Base-by-base conservation (phyloP, 768 basidiomycete genomes). In the Pisolithus microcarpus region DNA sequence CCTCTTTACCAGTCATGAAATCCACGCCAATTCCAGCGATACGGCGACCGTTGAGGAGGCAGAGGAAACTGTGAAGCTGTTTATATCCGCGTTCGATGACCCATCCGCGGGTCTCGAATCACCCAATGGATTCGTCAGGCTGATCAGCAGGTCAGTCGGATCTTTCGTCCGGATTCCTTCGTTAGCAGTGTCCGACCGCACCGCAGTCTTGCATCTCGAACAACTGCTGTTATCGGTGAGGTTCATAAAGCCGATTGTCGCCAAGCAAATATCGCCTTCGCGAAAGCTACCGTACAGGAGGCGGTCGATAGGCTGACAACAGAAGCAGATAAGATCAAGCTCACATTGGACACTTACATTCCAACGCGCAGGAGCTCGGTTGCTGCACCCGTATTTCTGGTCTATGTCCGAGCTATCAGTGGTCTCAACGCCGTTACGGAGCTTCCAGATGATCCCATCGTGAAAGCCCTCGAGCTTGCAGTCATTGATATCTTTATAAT, bases 271-370 rank as follows among this genome's bases (percentile, higher is more conserved):
- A 47, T 30, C 38, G 52, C 21, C 46, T 59, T n/a, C 28, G 58
- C 49, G 11, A 23, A 54, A 36, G 54, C 56, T 1, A 36, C 58
- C 6, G 52, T 53, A 24, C 54, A 61, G 46, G 61, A 63, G 46
- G 60, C 60, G 2, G 31, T 57, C 1, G 60, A 61, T 15, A 58
- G 61, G 19, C 56, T 55, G 23, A 46, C 52, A 31, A 15, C 51
- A 36, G 43, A 49, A n/a, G 43, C 51, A 19, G 44, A 46, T 4
- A 52, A 42, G 10, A 16, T 34, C 40, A 31, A 28, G 34, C 37
- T 54, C 39, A 59, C 58, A 5, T 18, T 61, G 23, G 50, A 52
- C 9, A 51, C 52, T 18, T 63, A 63, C 44, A 23, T 59, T 24
- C 36, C 46, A 15, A 51, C 38, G 10, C 43, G 54, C 49, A 13